Conservation (phyloP, 2,329 filamentous ascomycete species). For the Apiospora hydei region DNA sequence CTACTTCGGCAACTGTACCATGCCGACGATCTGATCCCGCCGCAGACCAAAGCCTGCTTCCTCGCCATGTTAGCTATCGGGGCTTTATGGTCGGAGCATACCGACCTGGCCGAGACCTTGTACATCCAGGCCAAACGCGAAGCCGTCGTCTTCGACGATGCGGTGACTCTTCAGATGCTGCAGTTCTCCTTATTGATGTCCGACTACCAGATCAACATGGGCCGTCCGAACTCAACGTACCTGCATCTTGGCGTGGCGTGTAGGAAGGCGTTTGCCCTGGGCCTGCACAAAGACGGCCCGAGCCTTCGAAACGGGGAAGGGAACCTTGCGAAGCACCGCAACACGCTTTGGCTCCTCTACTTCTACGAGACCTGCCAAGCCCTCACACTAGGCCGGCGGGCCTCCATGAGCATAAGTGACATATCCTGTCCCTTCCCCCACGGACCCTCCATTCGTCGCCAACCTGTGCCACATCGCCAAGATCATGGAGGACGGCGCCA, state of each 20-base stretch:
- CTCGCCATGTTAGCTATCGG: conserved; percentile 38
- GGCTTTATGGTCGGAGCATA: conserved; percentile 36
- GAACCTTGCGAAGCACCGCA: conserved; percentile 35
- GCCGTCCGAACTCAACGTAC: conserved; percentile 40
- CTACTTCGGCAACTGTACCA: conserved; percentile 33
- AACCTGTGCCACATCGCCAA: conserved; percentile 33
- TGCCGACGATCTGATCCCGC: conserved; percentile 28
- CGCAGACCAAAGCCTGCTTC: conserved; percentile 35
- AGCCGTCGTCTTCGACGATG: conserved; percentile 38
- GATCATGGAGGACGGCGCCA: conserved; percentile 32
- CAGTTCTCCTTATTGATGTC: conserved; percentile 39
- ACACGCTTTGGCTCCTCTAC: conserved; percentile 41
- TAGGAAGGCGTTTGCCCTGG: conserved; percentile 40
- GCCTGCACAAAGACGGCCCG: conserved; percentile 37
- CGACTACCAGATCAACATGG: conserved; percentile 40
- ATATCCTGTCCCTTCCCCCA: conserved; percentile 37
- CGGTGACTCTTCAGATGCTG: conserved; percentile 42
- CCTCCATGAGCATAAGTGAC: conserved; percentile 33
- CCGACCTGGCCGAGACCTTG: conserved; percentile 36
- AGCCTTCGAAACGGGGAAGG: conserved; percentile 30
- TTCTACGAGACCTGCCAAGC: conserved; percentile 38
- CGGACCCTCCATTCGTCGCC: conserved; percentile 32
- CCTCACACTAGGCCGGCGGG: conserved; percentile 33
- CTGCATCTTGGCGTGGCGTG: conserved; percentile 39
- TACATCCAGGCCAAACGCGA: conserved; percentile 38